These are phyloP conservation scores for Kwoniella dejecticola DNA, from an alignment of 768 basidiomycete species.

Conservation along the genomic window DNA sequence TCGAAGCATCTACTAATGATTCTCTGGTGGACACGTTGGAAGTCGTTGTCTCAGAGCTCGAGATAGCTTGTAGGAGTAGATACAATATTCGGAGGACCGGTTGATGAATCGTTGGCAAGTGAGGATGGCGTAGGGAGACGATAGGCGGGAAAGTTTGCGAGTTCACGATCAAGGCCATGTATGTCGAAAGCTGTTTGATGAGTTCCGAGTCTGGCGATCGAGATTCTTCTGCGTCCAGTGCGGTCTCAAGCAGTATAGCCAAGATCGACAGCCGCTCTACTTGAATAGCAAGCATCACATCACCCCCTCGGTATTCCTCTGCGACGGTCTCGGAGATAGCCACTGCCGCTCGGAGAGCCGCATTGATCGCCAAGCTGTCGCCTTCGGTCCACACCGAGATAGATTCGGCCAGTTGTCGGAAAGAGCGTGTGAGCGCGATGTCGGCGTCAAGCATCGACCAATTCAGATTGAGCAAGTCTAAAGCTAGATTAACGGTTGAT, in stretches of 20 bases:
- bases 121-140: conserved; percentile 68
- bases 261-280: conserved; percentile 72
- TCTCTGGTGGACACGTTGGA: conserved; percentile 59
- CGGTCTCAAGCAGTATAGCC: conserved; percentile 74
- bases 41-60: conserved; percentile 35
- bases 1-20: conserved; percentile 63
- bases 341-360: conserved; percentile 64
- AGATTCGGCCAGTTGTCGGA: conserved; percentile 71
- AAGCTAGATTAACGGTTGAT: conserved; percentile 61
- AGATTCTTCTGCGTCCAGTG: conserved; percentile 62
- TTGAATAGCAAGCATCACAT: conserved; percentile 83
- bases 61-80: conserved; percentile 70
- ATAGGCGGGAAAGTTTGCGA: conserved; percentile 75
- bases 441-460: conserved; percentile 81
- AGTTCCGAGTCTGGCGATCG: conserved; percentile 60
- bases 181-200: conserved; percentile 67
- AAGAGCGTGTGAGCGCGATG: conserved; percentile 71
- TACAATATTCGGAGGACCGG: conserved; percentile 77
- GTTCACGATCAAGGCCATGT: conserved; percentile 67
- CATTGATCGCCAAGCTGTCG: conserved; percentile 63
- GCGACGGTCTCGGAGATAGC: conserved; percentile 70
- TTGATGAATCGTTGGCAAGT: conserved; percentile 73
- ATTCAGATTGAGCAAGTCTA: conserved; percentile 80
- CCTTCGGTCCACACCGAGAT: conserved; percentile 67
- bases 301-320: conserved; percentile 70